phyloP scores from a whole-genome alignment of 129 eudicot species.

The Daucus carota region DNA sequence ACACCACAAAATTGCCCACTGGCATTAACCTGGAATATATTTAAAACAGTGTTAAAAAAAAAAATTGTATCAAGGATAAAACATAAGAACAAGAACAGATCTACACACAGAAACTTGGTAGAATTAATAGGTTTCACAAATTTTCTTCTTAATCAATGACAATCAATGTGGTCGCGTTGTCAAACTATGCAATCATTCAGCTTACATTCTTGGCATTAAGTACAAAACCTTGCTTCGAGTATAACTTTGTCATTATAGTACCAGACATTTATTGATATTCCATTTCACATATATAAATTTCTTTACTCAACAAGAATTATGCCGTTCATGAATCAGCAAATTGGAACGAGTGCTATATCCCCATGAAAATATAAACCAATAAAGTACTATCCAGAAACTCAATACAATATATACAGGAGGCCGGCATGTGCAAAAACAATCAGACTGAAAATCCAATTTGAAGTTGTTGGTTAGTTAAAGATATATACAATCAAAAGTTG shows the following conservation, averaged over 20 bases:
- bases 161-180: background rate
- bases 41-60: background rate
- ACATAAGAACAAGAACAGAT: background rate
- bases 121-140: background rate
- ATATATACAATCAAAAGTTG: background rate
- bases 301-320: background rate
- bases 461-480: background rate
- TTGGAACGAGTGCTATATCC: background rate
- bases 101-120: background rate
- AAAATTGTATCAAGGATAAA: background rate
- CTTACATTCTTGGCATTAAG: background rate
- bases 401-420: background rate
- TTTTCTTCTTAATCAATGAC: background rate
- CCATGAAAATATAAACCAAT: background rate
- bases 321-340: background rate
- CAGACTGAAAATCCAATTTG: background rate
- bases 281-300: background rate
- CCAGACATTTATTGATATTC: background rate
- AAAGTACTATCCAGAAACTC: background rate
- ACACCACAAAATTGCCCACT: slow-evolving; percentile 96
- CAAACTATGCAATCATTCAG: background rate
- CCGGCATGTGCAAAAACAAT: background rate
- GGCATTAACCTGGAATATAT: slow-evolving; percentile 60
- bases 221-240: background rate
- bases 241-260: background rate